Base-by-base conservation (phyloP, 768 basidiomycete genomes). In the Lentinus brumalis region DNA sequence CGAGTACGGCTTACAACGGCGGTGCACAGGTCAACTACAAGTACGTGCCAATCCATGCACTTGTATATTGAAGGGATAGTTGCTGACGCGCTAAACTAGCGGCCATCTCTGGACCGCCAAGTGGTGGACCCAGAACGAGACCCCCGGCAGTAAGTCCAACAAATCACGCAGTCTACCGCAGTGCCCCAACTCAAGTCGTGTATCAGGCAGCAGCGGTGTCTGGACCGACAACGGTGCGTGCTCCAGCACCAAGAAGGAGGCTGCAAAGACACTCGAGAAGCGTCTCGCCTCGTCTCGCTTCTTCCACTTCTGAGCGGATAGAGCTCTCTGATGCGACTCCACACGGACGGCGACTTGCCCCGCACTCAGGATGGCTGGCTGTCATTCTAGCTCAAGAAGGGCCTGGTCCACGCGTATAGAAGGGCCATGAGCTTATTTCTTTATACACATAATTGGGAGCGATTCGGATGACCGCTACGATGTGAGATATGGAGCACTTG, bases 211-310 rank as follows among this genome's bases (percentile, higher is more conserved):
- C 39, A 76, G 79, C 18, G 81, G 79, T 57, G 83, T 78, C 49
- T 88, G 86, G 86, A 75, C 78, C 41, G 80, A 86, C 64, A 75
- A 83, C 70, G 86, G 86, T 15, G 67, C 78, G 56, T 88, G 87
- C 71, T 54, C 64, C 18, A 39, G 59, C 35, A 40, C 61, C 50
- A 58, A 62, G 61, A 55, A 53, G 39, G 47, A 57, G 49, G 49
- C 40, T 16, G 49, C 59, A n/a, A 55, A 39, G 51, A 45, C 39
- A 18, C 58, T 45, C 16, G 59, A 47, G 35, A 50, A 45, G 31
- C 56, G 46, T 11, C 65, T 42, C 57, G 46, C 32, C 50, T 42
- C 53, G 40, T 68, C 66, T 12, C 69, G 66, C n/a, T 57, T 67
- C 60, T 67, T 68, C 60, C 66, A 65, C 60, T 53, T 66, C 59